Percentiles rank a stretch among this genome's conserved stretches.
Evolutionary conservation across 139 green algal species (phyloP).

Genomic region (Zygnema circumcarinatum): DNA sequence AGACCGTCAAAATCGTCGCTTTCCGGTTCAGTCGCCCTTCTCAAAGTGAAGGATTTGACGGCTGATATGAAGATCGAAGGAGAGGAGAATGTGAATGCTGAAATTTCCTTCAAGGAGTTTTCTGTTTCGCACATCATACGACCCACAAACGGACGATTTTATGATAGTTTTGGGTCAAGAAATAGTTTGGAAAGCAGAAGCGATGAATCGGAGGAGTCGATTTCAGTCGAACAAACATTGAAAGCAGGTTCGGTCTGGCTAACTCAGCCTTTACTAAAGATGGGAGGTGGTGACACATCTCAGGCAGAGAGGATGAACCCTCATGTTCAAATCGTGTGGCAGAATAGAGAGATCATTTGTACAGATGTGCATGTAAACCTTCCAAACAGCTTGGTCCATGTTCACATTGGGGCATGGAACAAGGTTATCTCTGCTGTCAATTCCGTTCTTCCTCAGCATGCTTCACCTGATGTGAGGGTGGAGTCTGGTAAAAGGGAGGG

Average conservation of each 20-base stretch:
- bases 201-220: too few relatives aligned
- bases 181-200: too few relatives aligned
- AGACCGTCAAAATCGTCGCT: not conserved
- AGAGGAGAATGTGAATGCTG: not conserved
- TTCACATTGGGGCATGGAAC: not conserved
- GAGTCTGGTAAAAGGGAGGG: not conserved
- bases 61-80: not conserved
- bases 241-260: too few relatives aligned
- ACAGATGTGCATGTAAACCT: not conserved
- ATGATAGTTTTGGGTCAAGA: too few relatives aligned
- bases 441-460: not conserved
- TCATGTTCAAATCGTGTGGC: not conserved
- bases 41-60: not conserved
- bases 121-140: not conserved
- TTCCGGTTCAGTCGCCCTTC: not conserved
- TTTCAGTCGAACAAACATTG: too few relatives aligned
- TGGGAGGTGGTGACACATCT: too few relatives aligned
- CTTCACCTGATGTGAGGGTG: not conserved
- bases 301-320: not conserved
- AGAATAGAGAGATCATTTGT: not conserved
- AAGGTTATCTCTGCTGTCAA: not conserved
- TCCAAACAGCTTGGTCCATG: not conserved
- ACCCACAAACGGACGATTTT: too few relatives aligned
- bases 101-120: not conserved
- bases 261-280: too few relatives aligned